Evolutionary conservation across 495 filamentous ascomycete species (phyloP), one percentile per base, ranked within the genome.

Genomic region (Wilcoxina mikolae): DNA sequence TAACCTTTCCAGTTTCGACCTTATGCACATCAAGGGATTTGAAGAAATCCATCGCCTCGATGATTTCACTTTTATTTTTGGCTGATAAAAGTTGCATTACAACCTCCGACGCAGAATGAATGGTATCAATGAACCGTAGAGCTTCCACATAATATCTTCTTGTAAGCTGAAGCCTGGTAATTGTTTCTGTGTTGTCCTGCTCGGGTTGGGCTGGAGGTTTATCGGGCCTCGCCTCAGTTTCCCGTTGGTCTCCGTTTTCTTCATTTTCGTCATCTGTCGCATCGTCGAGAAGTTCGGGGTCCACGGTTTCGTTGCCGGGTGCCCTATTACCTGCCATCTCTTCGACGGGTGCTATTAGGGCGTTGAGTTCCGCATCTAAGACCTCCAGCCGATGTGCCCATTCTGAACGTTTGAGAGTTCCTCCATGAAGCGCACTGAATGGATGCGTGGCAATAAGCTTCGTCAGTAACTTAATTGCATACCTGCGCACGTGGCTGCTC

Each of bases 1-100:
- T 23, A 51, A 80, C 66, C 65, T 89, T 85, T 57, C 91, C 87
- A 46, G 88, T 85, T 67, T 95, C 85, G 42, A 99, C 78, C 67
- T 89, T 89, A 76, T 95, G 95, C 4, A 85, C 87, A 68, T 99
- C 87, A 31, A 90, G 77, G 27, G 94, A 79, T 54, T 89, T 86
- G 61, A 96, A 94, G 68, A 91, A 96, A 62, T 99, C 91, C 87
- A 99, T 99, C 2, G 91, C 93, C 64, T 96, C 93, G 53, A 96
- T 94, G 23, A 95, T 85, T 67, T 99, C 91, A 57, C 83, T 93
- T 73, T 96, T 96, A 72, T 96, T 99, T 64, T 84, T 86, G 12
- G 89, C 90, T 4, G 84, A 82, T 9, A 99, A 74, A 3, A 99
- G 76, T 68, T 94, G 90, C 56, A 82, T 85, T 17, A 96, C 79